Base-by-base conservation (phyloP, 805 yeast genomes). In the Candida nanaspora region DNA sequence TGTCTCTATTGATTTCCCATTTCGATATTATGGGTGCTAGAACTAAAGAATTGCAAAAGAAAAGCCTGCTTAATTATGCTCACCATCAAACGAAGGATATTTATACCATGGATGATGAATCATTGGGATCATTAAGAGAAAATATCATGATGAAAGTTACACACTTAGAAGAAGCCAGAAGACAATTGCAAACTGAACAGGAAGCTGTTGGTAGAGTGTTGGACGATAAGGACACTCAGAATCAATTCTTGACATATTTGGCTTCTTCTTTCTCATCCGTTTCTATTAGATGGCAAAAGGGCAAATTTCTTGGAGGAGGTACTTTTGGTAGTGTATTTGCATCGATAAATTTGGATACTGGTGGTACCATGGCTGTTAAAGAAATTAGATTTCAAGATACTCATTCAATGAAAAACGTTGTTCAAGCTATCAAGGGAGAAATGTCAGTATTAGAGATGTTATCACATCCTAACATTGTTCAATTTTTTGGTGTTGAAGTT, bases 1-100 rank as follows among this genome's bases (percentile, higher is more conserved):
- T 93, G 88, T 81, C 97, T 2, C 67, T 93, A 39, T 68, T 93
- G 44, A 91, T 93, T 46, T 86, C 96, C 0, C 98, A 93, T 63
- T 93, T 93, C 55, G 98, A 93, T 63, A 88, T 93, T 39, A 93
- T 91, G 96, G 98, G 98, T 37, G 97, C 97, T 0, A 74, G 98
- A 53, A 84, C 96, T 1, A 82, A 78, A 51, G 86, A 82, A 53
- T 70, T 77, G 10, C 80, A 73, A 52, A 70, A 70, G 57, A 68
- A 72, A 50, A 69, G 74, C 51, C 67, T 76, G 61, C 64, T 72
- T 53, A 74, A 71, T 58, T 72, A 77, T 70, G 61, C 75, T 51
- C 35, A 22, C 16, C 29, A 37, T 29, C 29, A 31, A 31, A 41
- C 36, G 5, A 79, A 77, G 39, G 80, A 74, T 50, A 68, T 74